Evolutionary conservation across 2,329 filamentous ascomycete species (phyloP).

Genomic region (Orbilia javanica): DNA sequence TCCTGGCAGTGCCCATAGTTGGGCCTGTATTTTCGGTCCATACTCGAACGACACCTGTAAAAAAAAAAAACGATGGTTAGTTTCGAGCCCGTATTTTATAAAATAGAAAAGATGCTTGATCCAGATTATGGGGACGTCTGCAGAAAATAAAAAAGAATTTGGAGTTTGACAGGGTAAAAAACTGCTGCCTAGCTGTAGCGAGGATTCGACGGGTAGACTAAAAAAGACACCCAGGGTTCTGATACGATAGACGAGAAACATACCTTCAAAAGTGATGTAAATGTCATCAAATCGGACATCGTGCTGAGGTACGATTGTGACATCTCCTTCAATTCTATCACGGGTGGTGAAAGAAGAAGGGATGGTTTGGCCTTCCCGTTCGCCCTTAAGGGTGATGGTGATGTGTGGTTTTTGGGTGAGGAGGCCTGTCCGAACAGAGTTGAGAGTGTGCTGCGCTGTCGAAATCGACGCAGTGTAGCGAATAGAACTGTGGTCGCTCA

Average conservation of each 20-base stretch:
- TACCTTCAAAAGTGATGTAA: conserved; percentile 72
- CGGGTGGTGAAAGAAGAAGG: conserved; percentile 67
- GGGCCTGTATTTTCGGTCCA: conserved; percentile 61
- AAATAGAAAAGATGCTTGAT: not conserved
- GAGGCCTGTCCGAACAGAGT: conserved; percentile 31
- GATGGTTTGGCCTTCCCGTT: conserved; percentile 42
- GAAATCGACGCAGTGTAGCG: conserved; percentile 46
- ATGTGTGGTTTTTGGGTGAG: conserved; percentile 55
- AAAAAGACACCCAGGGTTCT: conserved; percentile 29
- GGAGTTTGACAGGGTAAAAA: conserved; percentile 25
- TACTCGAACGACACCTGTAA: conserved; percentile 60
- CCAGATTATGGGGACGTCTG: conserved; percentile 20
- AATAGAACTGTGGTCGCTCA: conserved; percentile 50
- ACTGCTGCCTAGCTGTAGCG: conserved; percentile 57
- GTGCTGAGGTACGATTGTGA: conserved; percentile 68
- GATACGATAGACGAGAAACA: conserved; percentile 58
- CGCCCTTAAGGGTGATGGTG: conserved; percentile 60
- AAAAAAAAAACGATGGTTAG: conserved; percentile 12
- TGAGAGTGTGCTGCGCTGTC: conserved; percentile 39
- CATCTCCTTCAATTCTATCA: conserved; percentile 71
- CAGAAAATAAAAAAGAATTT: conserved; percentile 2
- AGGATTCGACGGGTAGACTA: conserved; percentile 55
- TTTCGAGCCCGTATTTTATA: conserved; percentile 10
- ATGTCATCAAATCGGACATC: conserved; percentile 72
- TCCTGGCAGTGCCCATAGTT: conserved; percentile 59